phyloP scores from a whole-genome alignment of 768 basidiomycete species.

The Chiua virens region DNA sequence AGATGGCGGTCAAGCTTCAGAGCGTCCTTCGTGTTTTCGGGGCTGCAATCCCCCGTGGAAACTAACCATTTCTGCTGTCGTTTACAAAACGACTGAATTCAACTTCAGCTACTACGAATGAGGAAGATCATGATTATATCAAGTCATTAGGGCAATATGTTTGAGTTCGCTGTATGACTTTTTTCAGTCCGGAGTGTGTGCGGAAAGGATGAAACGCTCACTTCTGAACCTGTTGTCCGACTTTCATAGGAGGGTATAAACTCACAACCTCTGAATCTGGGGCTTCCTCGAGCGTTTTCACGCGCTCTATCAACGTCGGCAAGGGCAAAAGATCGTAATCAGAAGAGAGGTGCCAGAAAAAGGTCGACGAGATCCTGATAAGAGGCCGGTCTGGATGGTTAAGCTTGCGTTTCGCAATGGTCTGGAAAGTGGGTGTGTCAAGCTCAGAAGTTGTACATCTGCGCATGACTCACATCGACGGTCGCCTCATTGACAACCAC shows the following conservation, averaged over 20 bases:
- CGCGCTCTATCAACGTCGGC: slow-evolving; percentile 48
- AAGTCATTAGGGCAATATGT: slow-evolving; percentile 80
- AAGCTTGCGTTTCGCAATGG: slow-evolving; percentile 58
- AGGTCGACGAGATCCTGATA: slow-evolving; percentile 94
- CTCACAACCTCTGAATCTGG: slow-evolving; percentile 23
- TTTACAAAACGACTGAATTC: slow-evolving; percentile 30
- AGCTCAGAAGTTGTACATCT: neutral
- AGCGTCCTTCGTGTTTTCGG: slow-evolving; percentile 72
- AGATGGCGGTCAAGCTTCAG: slow-evolving; percentile 85
- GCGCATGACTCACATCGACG: slow-evolving; percentile 48
- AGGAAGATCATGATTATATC: slow-evolving; percentile 17
- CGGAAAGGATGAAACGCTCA: slow-evolving; percentile 34
- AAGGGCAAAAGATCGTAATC: slow-evolving; percentile 77
- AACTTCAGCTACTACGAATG: slow-evolving; percentile 32
- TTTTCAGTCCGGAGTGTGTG: slow-evolving; percentile 6
- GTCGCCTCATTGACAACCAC: slow-evolving; percentile 88
- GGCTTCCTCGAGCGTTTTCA: slow-evolving; percentile 44
- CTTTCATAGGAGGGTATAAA: slow-evolving; percentile 73
- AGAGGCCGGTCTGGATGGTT: slow-evolving; percentile 74
- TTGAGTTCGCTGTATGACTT: slow-evolving; percentile 61
- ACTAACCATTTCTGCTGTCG: slow-evolving; percentile 7
- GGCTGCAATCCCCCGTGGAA: slow-evolving; percentile 25
- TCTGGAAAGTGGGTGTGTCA: slow-evolving; percentile 37
- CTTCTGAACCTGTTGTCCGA: slow-evolving; percentile 87
- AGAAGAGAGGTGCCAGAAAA: slow-evolving; percentile 93